Percentiles rank a stretch among this genome's conserved stretches.
Evolutionary conservation across 2,329 filamentous ascomycete genomes (phyloP).

Genomic region (Fonsecaea erecta): DNA sequence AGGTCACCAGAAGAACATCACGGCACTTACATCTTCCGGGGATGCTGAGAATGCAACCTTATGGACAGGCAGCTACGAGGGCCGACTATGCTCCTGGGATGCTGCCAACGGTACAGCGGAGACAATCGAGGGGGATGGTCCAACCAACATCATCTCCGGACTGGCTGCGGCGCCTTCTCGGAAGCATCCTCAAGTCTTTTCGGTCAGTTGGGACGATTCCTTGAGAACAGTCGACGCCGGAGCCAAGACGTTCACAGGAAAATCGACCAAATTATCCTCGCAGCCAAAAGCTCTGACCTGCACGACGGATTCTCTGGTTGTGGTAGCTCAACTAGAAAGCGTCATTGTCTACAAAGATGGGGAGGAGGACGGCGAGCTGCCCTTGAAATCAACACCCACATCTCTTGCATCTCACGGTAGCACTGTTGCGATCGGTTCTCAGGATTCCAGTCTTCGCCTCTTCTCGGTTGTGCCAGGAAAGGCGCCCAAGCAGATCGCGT

Average conservation of each 20-base stretch:
- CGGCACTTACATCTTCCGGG: conserved; percentile 67
- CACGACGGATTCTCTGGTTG: conserved; percentile 57
- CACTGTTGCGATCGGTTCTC: conserved; percentile 75
- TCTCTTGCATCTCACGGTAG: conserved; percentile 71
- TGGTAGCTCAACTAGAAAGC: conserved; percentile 64
- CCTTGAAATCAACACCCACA: conserved; percentile 68
- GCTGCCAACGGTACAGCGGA: conserved; percentile 69
- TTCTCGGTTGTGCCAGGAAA: conserved; percentile 66
- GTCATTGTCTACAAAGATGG: conserved; percentile 63
- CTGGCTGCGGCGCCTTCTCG: conserved; percentile 60
- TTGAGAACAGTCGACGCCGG: conserved; percentile 77
- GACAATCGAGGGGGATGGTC: conserved; percentile 76
- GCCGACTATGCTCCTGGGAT: conserved; percentile 85
- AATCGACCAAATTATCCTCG: conserved; percentile 68
- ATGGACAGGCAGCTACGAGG: conserved; percentile 91
- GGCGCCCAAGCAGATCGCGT: conserved; percentile 59
- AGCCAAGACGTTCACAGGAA: conserved; percentile 74
- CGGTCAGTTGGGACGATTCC: conserved; percentile 92
- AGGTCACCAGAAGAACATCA: conserved; percentile 91
- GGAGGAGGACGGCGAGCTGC: conserved; percentile 62
- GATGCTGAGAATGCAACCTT: conserved; percentile 60
- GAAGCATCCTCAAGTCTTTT: conserved; percentile 68
- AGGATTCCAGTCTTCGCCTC: conserved; percentile 74
- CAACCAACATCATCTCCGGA: conserved; percentile 83
- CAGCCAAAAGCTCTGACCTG: conserved; percentile 78